Evolutionary conservation across 2,329 filamentous ascomycete species (phyloP).

Genomic region (Cladophialophora exuberans): DNA sequence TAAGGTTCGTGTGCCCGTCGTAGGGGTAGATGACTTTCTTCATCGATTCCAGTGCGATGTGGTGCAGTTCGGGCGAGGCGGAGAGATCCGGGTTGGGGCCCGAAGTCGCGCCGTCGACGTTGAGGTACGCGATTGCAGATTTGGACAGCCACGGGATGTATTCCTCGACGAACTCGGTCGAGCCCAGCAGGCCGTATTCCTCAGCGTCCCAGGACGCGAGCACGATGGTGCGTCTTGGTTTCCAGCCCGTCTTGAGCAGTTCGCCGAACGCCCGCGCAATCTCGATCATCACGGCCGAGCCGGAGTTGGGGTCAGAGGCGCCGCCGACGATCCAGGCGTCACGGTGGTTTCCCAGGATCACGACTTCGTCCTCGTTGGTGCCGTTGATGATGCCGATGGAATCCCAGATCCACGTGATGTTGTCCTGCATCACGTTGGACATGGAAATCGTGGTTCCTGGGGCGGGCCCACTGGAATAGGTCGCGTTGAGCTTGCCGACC

Average conservation of each 20-base stretch:
- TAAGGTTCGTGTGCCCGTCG: slow-evolving; percentile 42
- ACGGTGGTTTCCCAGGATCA: slow-evolving; percentile 57
- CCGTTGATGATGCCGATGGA: slow-evolving; percentile 38
- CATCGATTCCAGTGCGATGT: slow-evolving; percentile 40
- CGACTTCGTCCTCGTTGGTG: slow-evolving; percentile 42
- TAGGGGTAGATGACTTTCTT: slow-evolving; percentile 49
- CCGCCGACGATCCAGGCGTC: slow-evolving; percentile 60
- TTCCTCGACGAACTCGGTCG: slow-evolving; percentile 56
- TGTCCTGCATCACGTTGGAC: slow-evolving; percentile 35
- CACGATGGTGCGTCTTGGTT: slow-evolving; percentile 55
- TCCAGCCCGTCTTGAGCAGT: slow-evolving; percentile 54
- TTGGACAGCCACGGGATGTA: slow-evolving; percentile 48
- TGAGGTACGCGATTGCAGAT: slow-evolving; percentile 53
- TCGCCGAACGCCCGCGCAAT: slow-evolving; percentile 54
- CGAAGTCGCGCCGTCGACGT: slow-evolving; percentile 54
- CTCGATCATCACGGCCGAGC: slow-evolving; percentile 54
- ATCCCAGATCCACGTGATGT: slow-evolving; percentile 35
- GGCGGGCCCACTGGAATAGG: slow-evolving; percentile 38
- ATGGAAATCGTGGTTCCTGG: slow-evolving; percentile 34
- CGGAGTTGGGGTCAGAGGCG: slow-evolving; percentile 57
- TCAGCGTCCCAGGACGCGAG: slow-evolving; percentile 42
- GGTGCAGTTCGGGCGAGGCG: slow-evolving; percentile 47
- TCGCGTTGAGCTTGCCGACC: slow-evolving; percentile 39
- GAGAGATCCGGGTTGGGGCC: slow-evolving; percentile 46
- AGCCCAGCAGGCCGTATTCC: slow-evolving; percentile 45